A percentile compares a stretch with the other conserved stretches of the same genome.
phyloP scores from a whole-genome alignment of 2,329 filamentous ascomycete species.

The Fusarium sp. region DNA sequence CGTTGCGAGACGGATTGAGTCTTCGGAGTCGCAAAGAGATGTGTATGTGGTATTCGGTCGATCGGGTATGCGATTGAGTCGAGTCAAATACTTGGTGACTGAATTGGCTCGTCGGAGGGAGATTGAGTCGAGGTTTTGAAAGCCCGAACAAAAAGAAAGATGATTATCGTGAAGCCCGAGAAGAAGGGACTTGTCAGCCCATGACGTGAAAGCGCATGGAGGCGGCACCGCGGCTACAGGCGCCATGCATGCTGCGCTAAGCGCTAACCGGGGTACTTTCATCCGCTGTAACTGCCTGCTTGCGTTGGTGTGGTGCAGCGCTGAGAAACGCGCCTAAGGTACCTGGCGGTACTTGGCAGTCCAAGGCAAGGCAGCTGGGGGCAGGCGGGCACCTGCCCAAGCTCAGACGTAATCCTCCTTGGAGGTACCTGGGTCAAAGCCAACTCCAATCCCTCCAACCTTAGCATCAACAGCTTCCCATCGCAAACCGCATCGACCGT shows the following conservation, averaged over 20 bases:
- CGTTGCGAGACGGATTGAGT: not conserved
- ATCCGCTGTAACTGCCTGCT: not conserved
- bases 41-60: not conserved
- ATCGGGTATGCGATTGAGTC: too few species aligned
- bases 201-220: conserved; percentile 33
- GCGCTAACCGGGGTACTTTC: not conserved
- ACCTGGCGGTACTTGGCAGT: not conserved
- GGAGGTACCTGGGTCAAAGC: conserved; percentile 26
- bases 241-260: conserved; percentile 27
- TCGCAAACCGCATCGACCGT: conserved; percentile 1
- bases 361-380: conserved; percentile 24
- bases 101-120: not conserved
- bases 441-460: conserved; percentile 27
- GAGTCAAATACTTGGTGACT: accelerated
- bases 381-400: conserved; percentile 19
- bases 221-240: conserved; percentile 22
- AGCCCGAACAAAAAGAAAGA: not conserved
- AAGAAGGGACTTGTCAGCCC: conserved; percentile 20
- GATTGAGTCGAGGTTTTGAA: not conserved
- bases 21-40: not conserved
- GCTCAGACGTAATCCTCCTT: conserved; percentile 38
- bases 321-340: not conserved
- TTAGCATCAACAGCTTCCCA: conserved; percentile 21
- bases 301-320: not conserved
- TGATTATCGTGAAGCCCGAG: conserved; percentile 13